Evolutionary conservation across 805 yeast species (phyloP), one percentile per base, ranked within the genome.

Genomic region (Barnettozyma sucrosica): DNA sequence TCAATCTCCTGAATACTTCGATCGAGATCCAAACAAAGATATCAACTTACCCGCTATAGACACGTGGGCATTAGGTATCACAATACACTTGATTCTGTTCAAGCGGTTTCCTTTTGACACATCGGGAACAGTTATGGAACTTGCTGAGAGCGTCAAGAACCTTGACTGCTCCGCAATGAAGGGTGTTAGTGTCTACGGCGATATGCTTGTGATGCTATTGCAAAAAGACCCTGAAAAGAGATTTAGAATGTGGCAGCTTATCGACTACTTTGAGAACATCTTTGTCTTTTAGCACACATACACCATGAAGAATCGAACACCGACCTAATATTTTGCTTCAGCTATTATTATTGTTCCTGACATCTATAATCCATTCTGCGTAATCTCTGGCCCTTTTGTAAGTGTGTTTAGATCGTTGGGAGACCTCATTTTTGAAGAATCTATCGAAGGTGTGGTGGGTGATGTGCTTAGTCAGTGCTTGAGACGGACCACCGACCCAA

Each of bases 11-110:
- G 55, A 52, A 36, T 23, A 20, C n/a, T 41, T 25, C 36, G 14
- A 16, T 3, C 21, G 4, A 19, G 21, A 21, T 11, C 13, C n/a
- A 32, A 16, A 18, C 5, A 19, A 28, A 5, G 24, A 8, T 11
- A 34, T 40, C 7, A 34, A 36, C 24, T 49, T 44, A 7, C 40
- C 40, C 26, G 48, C 50, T 9, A 7, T 49, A 14, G 55, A 51
- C 44, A 18, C 42, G 3, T 51, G 55, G 55, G 41, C 49, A 4
- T 16, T 51, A 7, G 55, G 55, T 5, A 38, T 49, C 6, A 49
- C 49, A 3, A 10, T 51, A 3, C 41, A 47, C 32, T 21, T 47
- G 10, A 7, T 49, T 7, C 9, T 47, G 6, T 47, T 45, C 20
- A 16, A 47, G n/a, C 26, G 36, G 8, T 38, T 24, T n/a, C 52